A percentile compares a stretch with the other conserved stretches of the same genome.
These are phyloP conservation scores for Paraconiothyrium sp. DNA, from an alignment of 2,329 filamentous ascomycete genomes.

Conservation along the genomic window DNA sequence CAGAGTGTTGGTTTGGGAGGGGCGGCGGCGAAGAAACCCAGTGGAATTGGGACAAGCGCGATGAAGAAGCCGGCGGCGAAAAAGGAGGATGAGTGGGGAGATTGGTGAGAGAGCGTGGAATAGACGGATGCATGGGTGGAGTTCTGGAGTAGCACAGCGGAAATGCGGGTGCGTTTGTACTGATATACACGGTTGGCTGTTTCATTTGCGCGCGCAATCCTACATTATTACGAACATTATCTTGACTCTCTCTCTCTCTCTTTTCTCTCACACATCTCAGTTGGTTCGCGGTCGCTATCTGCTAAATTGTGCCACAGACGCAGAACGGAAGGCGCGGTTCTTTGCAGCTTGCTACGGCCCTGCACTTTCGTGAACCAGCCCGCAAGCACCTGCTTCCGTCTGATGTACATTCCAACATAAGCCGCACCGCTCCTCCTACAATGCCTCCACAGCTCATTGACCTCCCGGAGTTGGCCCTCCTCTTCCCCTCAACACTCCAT, in stretches of 20 bases:
- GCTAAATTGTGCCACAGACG: neutral
- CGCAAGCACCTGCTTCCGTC: neutral
- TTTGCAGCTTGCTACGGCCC: neutral
- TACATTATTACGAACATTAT: neutral
- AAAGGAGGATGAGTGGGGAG: conserved; percentile 67
- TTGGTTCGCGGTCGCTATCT: neutral
- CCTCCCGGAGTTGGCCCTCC: neutral
- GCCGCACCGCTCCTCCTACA: neutral
- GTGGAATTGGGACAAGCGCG: conserved; percentile 70
- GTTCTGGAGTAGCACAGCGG: conserved; percentile 11
- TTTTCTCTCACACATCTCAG: neutral
- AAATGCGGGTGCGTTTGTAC: conserved; percentile 16
- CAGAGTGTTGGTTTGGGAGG: conserved; percentile 43
- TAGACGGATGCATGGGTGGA: conserved; percentile 12
- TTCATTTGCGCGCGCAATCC: neutral
- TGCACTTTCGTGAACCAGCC: neutral
- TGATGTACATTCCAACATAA: neutral
- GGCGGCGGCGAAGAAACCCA: conserved; percentile 44
- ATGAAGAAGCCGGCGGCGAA: conserved; percentile 65
- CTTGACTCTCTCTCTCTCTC: neutral
- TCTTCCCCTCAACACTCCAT: neutral
- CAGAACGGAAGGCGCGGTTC: neutral
- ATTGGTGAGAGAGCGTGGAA: conserved; percentile 52
- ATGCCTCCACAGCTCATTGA: neutral
- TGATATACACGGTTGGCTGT: conserved; percentile 19